phyloP scores from a whole-genome alignment of 192 early-diverging fungal species.

The Backusella morwellensis region DNA sequence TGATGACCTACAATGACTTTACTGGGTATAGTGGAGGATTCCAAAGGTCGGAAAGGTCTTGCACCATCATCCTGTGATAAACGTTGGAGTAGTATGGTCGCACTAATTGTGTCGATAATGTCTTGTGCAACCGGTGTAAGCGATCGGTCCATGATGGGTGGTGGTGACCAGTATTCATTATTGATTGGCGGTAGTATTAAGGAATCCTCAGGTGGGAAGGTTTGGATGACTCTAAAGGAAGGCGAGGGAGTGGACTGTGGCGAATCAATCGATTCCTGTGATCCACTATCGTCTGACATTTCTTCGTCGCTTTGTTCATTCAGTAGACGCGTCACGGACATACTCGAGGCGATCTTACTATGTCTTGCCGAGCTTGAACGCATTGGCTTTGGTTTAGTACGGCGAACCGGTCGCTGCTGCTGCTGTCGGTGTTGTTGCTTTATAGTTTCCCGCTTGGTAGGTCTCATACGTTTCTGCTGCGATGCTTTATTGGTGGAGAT shows the following conservation, averaged over 20 bases:
- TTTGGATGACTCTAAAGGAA: slow-evolving; percentile 29
- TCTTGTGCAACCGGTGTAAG: slow-evolving; percentile 20
- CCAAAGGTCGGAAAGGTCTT: slow-evolving; percentile 33
- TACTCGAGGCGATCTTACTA: slow-evolving; percentile 4
- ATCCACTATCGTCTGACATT: not conserved
- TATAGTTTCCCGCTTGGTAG: slow-evolving; percentile 10
- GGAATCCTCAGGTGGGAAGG: slow-evolving; percentile 19
- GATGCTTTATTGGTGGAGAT: slow-evolving; percentile 5
- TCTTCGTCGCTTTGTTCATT: slow-evolving; percentile 15
- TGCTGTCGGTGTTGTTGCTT: not conserved
- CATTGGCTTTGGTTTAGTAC: not conserved
- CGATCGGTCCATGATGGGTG: slow-evolving; percentile 4
- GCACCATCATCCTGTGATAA: slow-evolving; percentile 49
- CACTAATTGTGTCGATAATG: slow-evolving; percentile 31
- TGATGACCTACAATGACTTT: slow-evolving; percentile 29
- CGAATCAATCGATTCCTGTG: not conserved
- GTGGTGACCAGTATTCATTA: not conserved
- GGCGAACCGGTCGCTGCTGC: not conserved
- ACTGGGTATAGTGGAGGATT: slow-evolving; percentile 23
- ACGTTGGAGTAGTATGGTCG: slow-evolving; percentile 38
- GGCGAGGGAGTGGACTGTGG: slow-evolving; percentile 14
- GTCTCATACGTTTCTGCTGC: slow-evolving; percentile 14
- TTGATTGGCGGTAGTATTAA: not conserved
- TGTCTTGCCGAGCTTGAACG: not conserved
- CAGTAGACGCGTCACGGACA: slow-evolving; percentile 24